Conservation (phyloP, 179 eudicot genomes). For the Camellia oleifera region DNA sequence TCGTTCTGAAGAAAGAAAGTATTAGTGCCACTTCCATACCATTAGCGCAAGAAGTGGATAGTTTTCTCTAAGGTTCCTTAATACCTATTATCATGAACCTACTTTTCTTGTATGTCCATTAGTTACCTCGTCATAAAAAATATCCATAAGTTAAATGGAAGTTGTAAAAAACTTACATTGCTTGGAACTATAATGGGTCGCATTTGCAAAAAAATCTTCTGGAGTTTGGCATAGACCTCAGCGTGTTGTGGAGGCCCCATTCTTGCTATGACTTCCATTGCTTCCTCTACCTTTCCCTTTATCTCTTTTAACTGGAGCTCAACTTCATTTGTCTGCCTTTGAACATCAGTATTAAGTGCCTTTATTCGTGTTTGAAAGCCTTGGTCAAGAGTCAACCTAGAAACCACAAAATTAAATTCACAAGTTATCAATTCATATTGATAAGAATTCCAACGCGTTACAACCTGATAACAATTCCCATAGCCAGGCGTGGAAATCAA, state of each 20-base stretch:
- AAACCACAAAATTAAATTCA: not conserved
- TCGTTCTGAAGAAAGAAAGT: no score
- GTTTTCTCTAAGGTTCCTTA: no score
- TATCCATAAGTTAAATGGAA: not conserved
- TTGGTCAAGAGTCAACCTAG: constrained; percentile 3
- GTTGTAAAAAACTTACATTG: not conserved
- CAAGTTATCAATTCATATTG: no score
- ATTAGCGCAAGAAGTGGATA: no score
- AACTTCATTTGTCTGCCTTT: not conserved
- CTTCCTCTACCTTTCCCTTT: not conserved
- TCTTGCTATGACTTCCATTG: not conserved
- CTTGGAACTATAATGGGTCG: not conserved
- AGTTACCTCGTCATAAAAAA: no score
- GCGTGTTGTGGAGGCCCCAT: not conserved
- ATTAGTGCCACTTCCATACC: no score
- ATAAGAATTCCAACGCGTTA: no score
- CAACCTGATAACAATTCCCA: no score
- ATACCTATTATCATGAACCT: no score
- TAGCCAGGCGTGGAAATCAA: no score
- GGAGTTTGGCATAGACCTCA: not conserved
- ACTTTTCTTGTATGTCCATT: no score
- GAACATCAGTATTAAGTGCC: not conserved
- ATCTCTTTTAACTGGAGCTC: not conserved
- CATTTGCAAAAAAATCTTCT: not conserved
- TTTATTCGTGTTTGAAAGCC: not conserved